These are phyloP conservation scores for Coniferiporia sulphurascens DNA, from an alignment of 1,284 basidiomycete species.

Conservation along the genomic window DNA sequence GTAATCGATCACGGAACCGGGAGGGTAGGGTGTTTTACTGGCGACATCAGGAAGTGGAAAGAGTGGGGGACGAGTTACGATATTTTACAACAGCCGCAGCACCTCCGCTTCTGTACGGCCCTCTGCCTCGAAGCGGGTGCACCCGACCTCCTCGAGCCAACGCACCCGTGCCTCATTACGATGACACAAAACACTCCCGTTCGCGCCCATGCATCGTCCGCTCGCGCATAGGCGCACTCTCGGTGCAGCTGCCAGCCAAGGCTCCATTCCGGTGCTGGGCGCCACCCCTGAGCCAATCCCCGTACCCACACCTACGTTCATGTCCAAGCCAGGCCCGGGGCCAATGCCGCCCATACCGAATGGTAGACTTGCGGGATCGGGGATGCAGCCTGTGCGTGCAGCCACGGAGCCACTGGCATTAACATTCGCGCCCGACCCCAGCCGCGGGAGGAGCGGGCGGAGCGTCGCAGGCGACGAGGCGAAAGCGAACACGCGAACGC, in stretches of 20 bases:
- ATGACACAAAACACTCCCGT: conserved; percentile 35
- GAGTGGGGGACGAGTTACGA: neutral
- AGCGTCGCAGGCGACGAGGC: conserved; percentile 51
- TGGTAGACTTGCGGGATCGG: conserved; percentile 31
- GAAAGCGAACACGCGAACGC: conserved; percentile 49
- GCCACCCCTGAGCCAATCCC: conserved; percentile 8
- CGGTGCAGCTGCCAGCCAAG: neutral
- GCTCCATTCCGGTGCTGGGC: conserved; percentile 10
- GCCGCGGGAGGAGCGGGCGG: conserved; percentile 40
- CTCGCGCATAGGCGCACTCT: conserved; percentile 26
- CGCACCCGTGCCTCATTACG: conserved; percentile 36
- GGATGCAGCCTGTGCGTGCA: conserved; percentile 26
- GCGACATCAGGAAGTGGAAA: neutral
- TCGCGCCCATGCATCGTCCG: conserved; percentile 33
- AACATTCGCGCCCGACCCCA: conserved; percentile 20
- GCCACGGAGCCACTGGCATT: neutral
- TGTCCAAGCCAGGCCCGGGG: neutral
- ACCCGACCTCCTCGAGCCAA: conserved; percentile 45
- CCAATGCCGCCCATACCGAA: neutral
- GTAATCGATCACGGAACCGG: too few species aligned
- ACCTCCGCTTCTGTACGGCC: conserved; percentile 5
- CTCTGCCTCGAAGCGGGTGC: conserved; percentile 41
- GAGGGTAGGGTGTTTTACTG: neutral
- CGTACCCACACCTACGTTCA: neutral
- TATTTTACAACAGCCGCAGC: neutral